These are phyloP conservation scores for Fusarium camptoceras DNA, from an alignment of 2,329 filamentous ascomycete species.

Conservation along the genomic window DNA sequence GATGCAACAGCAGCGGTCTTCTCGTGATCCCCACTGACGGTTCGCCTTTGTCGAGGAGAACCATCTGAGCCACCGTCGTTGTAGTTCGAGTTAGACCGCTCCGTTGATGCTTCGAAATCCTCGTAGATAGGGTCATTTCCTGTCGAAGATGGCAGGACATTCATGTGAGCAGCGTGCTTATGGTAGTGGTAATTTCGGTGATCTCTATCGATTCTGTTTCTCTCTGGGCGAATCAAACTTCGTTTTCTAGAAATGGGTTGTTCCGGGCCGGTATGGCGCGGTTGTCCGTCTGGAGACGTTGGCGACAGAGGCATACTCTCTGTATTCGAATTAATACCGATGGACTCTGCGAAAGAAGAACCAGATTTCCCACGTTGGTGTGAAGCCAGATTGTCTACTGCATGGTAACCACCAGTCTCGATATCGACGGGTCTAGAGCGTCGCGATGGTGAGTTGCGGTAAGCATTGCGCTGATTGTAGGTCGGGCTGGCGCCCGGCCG, in stretches of 20 bases:
- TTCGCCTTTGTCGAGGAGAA: constrained; percentile 55
- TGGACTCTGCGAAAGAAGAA: constrained; percentile 69
- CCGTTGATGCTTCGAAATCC: constrained; percentile 74
- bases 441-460: constrained; percentile 76
- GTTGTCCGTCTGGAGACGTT: constrained; percentile 50
- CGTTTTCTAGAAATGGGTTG: constrained; percentile 74
- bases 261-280: constrained; percentile 47
- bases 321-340: constrained; percentile 66
- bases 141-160: constrained; percentile 87
- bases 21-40: constrained; percentile 49
- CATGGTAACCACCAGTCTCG: constrained; percentile 70
- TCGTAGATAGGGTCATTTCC: constrained; percentile 91
- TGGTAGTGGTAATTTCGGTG: constrained; percentile 97
- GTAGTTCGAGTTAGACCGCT: constrained; percentile 62
- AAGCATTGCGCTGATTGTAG: constrained; percentile 71
- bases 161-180: constrained; percentile 94
- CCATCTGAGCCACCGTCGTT: constrained; percentile 60
- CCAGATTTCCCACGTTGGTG: constrained; percentile 69
- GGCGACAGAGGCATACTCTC: constrained; percentile 68
- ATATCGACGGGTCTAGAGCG: constrained; percentile 75
- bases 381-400: constrained; percentile 55
- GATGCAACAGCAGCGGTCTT: constrained; percentile 47
- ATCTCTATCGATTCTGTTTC: constrained; percentile 83
- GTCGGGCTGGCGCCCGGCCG: constrained; percentile 73
- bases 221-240: constrained; percentile 89